Base-by-base conservation (phyloP, 2,329 filamentous ascomycete genomes). In the Aureobasidium sp. region DNA sequence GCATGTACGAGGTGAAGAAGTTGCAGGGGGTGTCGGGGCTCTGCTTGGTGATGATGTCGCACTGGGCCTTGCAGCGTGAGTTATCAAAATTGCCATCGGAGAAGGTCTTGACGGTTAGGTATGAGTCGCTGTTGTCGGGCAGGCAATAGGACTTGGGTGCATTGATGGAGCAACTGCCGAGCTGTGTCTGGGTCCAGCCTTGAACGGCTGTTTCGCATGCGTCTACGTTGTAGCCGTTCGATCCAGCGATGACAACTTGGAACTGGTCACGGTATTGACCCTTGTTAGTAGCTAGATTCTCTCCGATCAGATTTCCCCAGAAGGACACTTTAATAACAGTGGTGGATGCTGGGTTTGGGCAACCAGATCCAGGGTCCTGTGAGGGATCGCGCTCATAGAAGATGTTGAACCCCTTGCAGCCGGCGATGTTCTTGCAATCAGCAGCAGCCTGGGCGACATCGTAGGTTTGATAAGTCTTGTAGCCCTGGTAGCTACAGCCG, bases 171-270 rank as follows among this genome's bases (percentile, higher is more conserved):
- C 58, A 60, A 29, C 4, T 5, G 37, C 29, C 36, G 10, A 36
- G 16, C 9, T 16, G 6, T 7, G 11, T 16, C 21, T 34, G 32
- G 10, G 36, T 50, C n/a, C 15, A 60, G 11, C 34, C 44, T 4
- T 29, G 8, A 13, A 57, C 6, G 6, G 21, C 42, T 10, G 57
- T 6, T 13, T 64, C 64, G 32, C 64, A 52, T 34, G 62, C 55
- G 30, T 63, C 48, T 34, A 66, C 64, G 50, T 64, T 64, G 64
- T 67, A 70, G 16, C 73, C 77, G 60, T 79, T 77, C 27, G 74
- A 77, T 29, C 72, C 77, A 10, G 76, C 71, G 44, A 78, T 75
- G 37, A 75, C 73, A 41, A 78, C 72, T 15, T 71, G 66, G 72
- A 78, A 71, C 15, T 67, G 41, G 15, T 63, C 64, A 9, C 72